These are phyloP conservation scores for Rhodosporidiobolus sp. DNA, from an alignment of 768 basidiomycete genomes.

Conservation along the genomic window DNA sequence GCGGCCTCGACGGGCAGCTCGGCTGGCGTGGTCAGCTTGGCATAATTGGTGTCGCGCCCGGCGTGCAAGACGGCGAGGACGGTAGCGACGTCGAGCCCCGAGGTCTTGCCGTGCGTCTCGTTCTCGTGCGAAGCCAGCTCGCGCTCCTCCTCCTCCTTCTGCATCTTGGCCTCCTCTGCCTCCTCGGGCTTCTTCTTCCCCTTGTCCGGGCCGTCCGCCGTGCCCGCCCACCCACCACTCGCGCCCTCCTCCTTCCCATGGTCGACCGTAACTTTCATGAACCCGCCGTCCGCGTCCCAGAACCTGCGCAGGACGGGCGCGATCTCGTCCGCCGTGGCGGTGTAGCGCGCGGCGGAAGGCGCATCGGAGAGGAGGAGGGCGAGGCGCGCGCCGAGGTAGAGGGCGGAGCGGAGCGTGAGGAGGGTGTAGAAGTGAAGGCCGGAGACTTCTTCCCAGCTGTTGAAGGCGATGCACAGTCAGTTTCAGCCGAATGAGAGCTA, in stretches of 20 bases:
- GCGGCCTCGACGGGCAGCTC: background rate
- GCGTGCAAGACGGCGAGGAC: constrained; percentile 37
- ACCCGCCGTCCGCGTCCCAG: constrained; percentile 29
- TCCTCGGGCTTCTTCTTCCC: background rate
- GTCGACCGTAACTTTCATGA: constrained; percentile 35
- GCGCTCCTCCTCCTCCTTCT: background rate
- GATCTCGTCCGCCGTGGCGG: constrained; percentile 22
- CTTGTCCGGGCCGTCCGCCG: constrained; percentile 7
- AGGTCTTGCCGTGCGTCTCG: constrained; percentile 33
- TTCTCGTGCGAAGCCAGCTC: background rate
- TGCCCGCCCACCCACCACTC: background rate
- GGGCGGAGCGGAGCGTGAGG: constrained; percentile 35
- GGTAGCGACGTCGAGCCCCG: constrained; percentile 32
- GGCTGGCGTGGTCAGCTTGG: background rate
- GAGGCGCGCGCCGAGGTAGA: constrained; percentile 36
- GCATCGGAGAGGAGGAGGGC: constrained; percentile 24
- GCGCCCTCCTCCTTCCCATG: constrained; percentile 20
- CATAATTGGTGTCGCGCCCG: constrained; percentile 21
- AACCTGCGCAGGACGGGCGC: constrained; percentile 29
- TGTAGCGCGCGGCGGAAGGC: constrained; percentile 25
- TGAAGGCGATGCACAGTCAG: no score
- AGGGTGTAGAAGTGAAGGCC: constrained; percentile 44
- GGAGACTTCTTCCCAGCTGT: constrained; percentile 44
- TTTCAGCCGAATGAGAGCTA: background rate
- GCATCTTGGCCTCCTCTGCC: background rate